A percentile compares a stretch with the other conserved stretches of the same genome.
Evolutionary conservation across 2,329 filamentous ascomycete genomes (phyloP).

Genomic region (Lasiodiplodia gonubiensis): DNA sequence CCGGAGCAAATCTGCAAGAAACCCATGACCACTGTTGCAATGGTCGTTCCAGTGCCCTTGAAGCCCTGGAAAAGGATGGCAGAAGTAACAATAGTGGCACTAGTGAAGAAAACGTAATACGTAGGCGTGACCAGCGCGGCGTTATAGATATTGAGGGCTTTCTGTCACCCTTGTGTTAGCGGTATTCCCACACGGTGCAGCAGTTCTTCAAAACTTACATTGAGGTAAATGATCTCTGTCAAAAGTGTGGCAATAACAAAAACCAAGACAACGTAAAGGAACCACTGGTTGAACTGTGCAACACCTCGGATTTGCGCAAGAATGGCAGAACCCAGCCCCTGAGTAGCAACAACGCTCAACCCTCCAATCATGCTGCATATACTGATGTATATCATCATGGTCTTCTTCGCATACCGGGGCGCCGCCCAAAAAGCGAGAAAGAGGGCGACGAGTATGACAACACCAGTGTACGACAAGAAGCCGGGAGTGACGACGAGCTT

Average conservation of each 20-base stretch:
- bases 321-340: slow-evolving; percentile 89
- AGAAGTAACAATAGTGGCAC: slow-evolving; percentile 90
- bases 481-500: slow-evolving; percentile 82
- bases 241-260: slow-evolving; percentile 89
- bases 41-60: slow-evolving; percentile 80
- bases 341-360: slow-evolving; percentile 91
- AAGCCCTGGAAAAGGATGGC: slow-evolving; percentile 92
- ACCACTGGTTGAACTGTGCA: slow-evolving; percentile 96
- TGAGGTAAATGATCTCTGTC: slow-evolving; percentile 93
- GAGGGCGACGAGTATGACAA: slow-evolving; percentile 75
- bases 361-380: slow-evolving; percentile 96
- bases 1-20: slow-evolving; percentile 94
- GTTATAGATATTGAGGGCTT: slow-evolving; percentile 97
- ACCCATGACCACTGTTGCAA: slow-evolving; percentile 88
- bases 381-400: slow-evolving; percentile 95
- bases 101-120: slow-evolving; percentile 99
- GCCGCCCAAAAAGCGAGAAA: slow-evolving; percentile 80
- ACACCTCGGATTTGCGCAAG: slow-evolving; percentile 82
- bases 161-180: slow-evolving; percentile 63
- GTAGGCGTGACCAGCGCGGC: slow-evolving; percentile 96
- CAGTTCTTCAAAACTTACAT: slow-evolving; percentile 66
- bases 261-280: slow-evolving; percentile 86
- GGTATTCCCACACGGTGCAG: not conserved
- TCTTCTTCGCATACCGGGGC: slow-evolving; percentile 91
- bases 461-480: slow-evolving; percentile 82